These are phyloP conservation scores for Suillus clintonianus DNA, from an alignment of 768 basidiomycete species.

Conservation along the genomic window DNA sequence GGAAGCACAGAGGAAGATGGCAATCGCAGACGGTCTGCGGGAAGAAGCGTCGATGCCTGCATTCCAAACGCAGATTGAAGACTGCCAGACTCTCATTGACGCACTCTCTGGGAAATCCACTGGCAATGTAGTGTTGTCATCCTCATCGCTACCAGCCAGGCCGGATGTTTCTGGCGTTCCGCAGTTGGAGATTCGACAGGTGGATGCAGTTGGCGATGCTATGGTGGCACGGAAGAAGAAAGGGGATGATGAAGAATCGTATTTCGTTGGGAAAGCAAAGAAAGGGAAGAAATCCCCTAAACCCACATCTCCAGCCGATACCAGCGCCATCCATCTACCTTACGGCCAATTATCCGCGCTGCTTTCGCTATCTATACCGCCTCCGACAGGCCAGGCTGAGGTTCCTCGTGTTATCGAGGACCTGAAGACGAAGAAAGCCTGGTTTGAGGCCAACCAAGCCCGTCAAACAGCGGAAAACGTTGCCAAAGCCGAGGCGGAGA, in stretches of 20 bases:
- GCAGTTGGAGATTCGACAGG: slow-evolving; percentile 82
- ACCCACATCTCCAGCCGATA: slow-evolving; percentile 36
- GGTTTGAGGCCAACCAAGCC: slow-evolving; percentile 92
- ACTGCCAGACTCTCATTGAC: slow-evolving; percentile 92
- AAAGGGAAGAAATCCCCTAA: slow-evolving; percentile 64
- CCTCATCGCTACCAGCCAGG: slow-evolving; percentile 41
- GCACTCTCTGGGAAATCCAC: slow-evolving; percentile 71
- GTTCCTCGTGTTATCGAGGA: slow-evolving; percentile 85
- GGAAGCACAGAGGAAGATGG: slow-evolving; percentile 78
- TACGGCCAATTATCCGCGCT: slow-evolving; percentile 87
- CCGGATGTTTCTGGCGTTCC: slow-evolving; percentile 63
- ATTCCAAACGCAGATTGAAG: slow-evolving; percentile 91
- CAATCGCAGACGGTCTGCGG: slow-evolving; percentile 74
- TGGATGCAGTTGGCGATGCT: slow-evolving; percentile 69
- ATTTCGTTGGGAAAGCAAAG: slow-evolving; percentile 74
- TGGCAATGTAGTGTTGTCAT: slow-evolving; percentile 45
- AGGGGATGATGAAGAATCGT: slow-evolving; percentile 63
- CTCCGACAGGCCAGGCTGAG: slow-evolving; percentile 76
- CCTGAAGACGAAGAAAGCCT: slow-evolving; percentile 90
- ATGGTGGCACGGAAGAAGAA: slow-evolving; percentile 89
- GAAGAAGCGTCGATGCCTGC: slow-evolving; percentile 93
- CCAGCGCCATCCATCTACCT: slow-evolving; percentile 61
- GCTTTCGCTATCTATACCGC: slow-evolving; percentile 84
- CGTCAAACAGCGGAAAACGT: slow-evolving; percentile 78
- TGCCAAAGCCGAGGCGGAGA: slow-evolving; percentile 76